Evolutionary conservation across 805 yeast species (phyloP).

Genomic region (Helenozyma baotianmanensis): DNA sequence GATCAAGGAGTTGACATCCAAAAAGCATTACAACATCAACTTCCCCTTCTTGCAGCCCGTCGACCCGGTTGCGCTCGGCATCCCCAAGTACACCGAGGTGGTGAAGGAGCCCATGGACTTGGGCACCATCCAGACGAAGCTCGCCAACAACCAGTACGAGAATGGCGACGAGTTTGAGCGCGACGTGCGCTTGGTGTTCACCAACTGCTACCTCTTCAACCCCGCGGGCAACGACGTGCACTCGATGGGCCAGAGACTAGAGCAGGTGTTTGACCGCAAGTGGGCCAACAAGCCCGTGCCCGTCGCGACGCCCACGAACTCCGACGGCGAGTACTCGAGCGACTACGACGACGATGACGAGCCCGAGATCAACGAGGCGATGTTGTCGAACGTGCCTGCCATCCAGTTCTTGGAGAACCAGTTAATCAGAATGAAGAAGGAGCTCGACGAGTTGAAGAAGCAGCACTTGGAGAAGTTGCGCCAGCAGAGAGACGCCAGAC

Average conservation of each 20-base stretch:
- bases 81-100: conserved; percentile 84
- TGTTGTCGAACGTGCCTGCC: conserved; percentile 76
- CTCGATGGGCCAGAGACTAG: conserved; percentile 89
- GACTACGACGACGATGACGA: conserved; percentile 52
- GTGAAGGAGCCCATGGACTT: conserved; percentile 95
- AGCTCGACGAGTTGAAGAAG: conserved; percentile 75
- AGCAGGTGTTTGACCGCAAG: conserved; percentile 76
- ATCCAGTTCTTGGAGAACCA: conserved; percentile 86
- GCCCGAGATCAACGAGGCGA: conserved; percentile 50
- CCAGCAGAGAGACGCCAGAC: conserved; percentile 56
- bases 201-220: conserved; percentile 86
- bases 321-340: conserved; percentile 36
- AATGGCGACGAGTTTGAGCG: conserved; percentile 81
- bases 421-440: conserved; percentile 77
- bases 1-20: conserved; percentile 73
- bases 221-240: conserved; percentile 97
- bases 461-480: conserved; percentile 66
- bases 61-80: conserved; percentile 88
- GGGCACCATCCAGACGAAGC: conserved; percentile 74
- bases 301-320: conserved; percentile 65
- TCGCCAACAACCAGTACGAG: conserved; percentile 83
- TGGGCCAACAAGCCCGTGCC: conserved; percentile 69
- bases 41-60: conserved; percentile 93
- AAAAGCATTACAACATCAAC: conserved; percentile 78
- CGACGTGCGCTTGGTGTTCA: conserved; percentile 79